These are phyloP conservation scores for Entrophospora sp. DNA, from an alignment of 192 early-diverging fungal genomes.

Conservation along the genomic window DNA sequence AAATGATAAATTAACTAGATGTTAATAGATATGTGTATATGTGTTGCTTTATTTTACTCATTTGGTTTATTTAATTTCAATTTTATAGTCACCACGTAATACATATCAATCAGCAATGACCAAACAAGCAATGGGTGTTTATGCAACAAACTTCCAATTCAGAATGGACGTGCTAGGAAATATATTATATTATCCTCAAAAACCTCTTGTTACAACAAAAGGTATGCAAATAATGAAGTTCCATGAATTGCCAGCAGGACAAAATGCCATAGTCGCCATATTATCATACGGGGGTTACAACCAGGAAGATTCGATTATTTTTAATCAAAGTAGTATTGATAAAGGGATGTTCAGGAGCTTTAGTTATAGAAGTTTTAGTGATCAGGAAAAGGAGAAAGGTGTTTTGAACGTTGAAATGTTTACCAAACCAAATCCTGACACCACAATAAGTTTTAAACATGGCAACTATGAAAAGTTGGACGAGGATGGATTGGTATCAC, in stretches of 20 bases:
- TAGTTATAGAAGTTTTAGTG: neutral
- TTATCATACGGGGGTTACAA: constrained; percentile 98
- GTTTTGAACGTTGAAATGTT: no score
- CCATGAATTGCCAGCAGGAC: constrained; percentile 82
- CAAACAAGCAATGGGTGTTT: constrained; percentile 97
- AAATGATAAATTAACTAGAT: neutral
- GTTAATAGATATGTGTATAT: no score
- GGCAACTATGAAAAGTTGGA: no score
- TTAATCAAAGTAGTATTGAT: neutral
- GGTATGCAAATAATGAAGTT: constrained; percentile 97
- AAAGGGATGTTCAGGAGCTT: neutral
- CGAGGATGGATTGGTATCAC: no score
- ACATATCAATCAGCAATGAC: constrained; percentile 99
- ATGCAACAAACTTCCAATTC: constrained; percentile 89
- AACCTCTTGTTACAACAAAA: constrained; percentile 97
- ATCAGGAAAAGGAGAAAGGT: constrained; percentile 30
- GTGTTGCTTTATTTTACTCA: neutral
- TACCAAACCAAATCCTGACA: no score
- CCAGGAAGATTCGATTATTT: constrained; percentile 98
- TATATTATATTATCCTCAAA: constrained; percentile 92
- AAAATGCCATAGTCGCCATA: constrained; percentile 90
- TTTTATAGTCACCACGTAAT: no score
- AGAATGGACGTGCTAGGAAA: constrained; percentile 94
- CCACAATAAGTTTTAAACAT: no score
- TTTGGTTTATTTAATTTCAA: neutral